phyloP scores from a whole-genome alignment of 2,329 filamentous ascomycete species.

The Mollisia scopiformis region DNA sequence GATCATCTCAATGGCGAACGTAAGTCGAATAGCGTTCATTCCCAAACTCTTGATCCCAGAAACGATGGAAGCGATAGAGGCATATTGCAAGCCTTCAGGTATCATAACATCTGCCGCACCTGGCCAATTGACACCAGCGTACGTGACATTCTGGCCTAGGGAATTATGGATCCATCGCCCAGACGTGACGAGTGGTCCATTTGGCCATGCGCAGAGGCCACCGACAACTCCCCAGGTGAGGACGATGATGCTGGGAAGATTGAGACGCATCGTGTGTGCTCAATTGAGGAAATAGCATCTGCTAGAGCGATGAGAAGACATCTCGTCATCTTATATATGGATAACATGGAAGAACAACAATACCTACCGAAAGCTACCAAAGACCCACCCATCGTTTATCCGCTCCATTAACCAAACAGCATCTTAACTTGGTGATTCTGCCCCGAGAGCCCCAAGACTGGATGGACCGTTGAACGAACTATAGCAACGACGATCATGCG shows the following conservation, averaged over 20 bases:
- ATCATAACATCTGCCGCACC: conserved; percentile 64
- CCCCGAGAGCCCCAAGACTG: not conserved
- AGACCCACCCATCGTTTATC: not conserved
- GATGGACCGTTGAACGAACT: not conserved
- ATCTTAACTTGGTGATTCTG: not conserved
- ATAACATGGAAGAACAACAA: not conserved
- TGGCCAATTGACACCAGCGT: conserved; percentile 66
- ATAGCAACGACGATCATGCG: not conserved
- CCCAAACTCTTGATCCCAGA: conserved; percentile 57
- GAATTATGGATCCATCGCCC: conserved; percentile 43
- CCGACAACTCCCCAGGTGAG: conserved; percentile 2
- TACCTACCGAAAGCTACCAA: not conserved
- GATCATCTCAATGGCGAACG: conserved; percentile 66
- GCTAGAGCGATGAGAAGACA: not conserved
- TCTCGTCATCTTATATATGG: not conserved
- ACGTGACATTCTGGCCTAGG: conserved; percentile 46
- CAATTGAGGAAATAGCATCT: not conserved
- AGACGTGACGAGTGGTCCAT: conserved; percentile 34
- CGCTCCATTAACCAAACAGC: conserved; percentile 2
- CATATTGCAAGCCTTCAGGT: conserved; percentile 65
- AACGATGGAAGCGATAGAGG: conserved; percentile 57
- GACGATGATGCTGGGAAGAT: not conserved
- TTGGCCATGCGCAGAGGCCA: conserved; percentile 16
- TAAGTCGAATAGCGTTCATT: conserved; percentile 65
- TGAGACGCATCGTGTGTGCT: conserved; percentile 14